Conservation (phyloP, 441 rosid species). For the Bocquillonia castaneifolia region DNA sequence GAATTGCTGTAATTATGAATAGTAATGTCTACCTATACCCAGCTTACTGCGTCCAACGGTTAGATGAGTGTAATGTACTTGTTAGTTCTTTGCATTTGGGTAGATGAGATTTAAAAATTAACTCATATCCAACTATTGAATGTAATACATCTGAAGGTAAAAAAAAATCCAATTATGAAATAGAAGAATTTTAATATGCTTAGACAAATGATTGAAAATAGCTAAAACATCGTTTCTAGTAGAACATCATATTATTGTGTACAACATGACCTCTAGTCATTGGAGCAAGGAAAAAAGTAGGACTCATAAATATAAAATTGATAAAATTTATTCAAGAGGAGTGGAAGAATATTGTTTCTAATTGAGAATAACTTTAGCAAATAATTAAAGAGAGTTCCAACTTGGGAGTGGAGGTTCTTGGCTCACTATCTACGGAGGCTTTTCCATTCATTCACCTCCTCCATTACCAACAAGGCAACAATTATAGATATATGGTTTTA, state of each 20-base stretch:
- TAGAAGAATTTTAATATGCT: background rate
- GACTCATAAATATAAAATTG: background rate
- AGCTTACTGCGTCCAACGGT: no score
- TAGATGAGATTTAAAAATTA: no score
- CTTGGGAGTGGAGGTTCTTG: slow-evolving; percentile 41
- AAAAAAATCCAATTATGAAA: no score
- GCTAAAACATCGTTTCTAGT: background rate
- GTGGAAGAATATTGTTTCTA: slow-evolving; percentile 34
- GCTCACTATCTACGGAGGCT: slow-evolving; percentile 38
- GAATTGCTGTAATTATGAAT: no score
- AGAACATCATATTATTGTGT: background rate
- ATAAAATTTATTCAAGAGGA: slow-evolving; percentile 1
- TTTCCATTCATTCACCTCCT: slow-evolving; percentile 26
- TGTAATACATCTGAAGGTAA: no score
- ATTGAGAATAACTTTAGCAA: slow-evolving; percentile 21
- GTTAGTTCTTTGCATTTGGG: no score
- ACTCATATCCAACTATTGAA: no score
- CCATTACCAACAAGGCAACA: no score
- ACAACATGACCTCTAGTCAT: background rate
- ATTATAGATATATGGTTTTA: no score
- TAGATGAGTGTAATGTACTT: no score
- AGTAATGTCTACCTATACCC: no score
- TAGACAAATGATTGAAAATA: background rate
- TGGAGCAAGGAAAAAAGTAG: no score
- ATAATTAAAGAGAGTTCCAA: slow-evolving; percentile 22